A percentile compares a stretch with the other conserved stretches of the same genome.
These are phyloP conservation scores for Aureobasidium subglaciale DNA, from an alignment of 2,329 filamentous ascomycete species.

Conservation along the genomic window DNA sequence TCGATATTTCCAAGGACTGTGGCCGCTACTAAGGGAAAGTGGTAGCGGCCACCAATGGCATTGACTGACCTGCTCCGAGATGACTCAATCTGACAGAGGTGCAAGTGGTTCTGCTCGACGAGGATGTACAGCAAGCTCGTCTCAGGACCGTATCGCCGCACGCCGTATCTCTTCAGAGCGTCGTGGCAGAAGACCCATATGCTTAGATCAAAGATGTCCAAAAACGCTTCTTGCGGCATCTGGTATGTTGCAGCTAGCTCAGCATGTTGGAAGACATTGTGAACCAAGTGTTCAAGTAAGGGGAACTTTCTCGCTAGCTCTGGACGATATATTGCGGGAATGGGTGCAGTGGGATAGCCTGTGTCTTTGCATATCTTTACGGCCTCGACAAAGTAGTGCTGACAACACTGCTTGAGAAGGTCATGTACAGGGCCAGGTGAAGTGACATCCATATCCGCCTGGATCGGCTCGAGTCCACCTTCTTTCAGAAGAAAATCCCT, in stretches of 20 bases:
- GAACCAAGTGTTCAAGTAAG: not conserved
- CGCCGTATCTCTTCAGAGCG: not conserved
- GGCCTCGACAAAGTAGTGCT: not conserved
- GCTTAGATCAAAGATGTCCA: not conserved
- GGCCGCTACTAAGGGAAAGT: not conserved
- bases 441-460: not conserved
- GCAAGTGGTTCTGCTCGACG: not conserved
- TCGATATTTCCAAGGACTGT: not conserved
- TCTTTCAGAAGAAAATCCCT: constrained; percentile 41
- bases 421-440: not conserved
- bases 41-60: not conserved
- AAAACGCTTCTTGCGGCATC: not conserved
- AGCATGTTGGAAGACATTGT: not conserved
- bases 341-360: not conserved
- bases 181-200: not conserved
- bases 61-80: not conserved
- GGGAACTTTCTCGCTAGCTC: not conserved
- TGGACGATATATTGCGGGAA: accelerated
- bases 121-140: not conserved
- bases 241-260: not conserved
- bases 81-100: not conserved
- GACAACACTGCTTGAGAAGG: not conserved
- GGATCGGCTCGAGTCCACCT: not conserved
- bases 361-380: too few relatives aligned
- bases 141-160: not conserved